A percentile compares a stretch with the other conserved stretches of the same genome.
Conservation (phyloP, 2,329 filamentous ascomycete genomes). For the Calonectria hongkongensis region DNA sequence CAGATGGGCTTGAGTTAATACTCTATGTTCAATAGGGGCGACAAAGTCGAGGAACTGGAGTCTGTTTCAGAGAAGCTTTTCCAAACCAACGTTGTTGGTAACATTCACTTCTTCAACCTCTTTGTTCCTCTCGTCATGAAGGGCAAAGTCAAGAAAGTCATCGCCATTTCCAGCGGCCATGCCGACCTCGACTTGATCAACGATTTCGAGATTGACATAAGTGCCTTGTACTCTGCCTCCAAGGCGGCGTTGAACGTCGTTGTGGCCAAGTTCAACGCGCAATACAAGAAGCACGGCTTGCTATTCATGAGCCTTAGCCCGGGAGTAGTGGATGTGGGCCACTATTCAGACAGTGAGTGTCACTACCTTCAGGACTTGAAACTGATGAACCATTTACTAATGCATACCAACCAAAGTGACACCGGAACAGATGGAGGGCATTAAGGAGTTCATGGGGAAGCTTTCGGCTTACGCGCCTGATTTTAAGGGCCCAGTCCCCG, state of each 20-base stretch:
- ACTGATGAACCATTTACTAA: too few relatives aligned
- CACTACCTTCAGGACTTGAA: too few relatives aligned
- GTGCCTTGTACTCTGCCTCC: conserved; percentile 66
- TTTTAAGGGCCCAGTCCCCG: conserved; percentile 58
- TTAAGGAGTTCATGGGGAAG: conserved; percentile 53
- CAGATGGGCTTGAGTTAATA: conserved; percentile 24
- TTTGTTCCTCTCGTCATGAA: conserved; percentile 72
- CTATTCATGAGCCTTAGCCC: conserved; percentile 71
- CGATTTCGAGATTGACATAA: conserved; percentile 58
- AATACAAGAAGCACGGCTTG: conserved; percentile 70
- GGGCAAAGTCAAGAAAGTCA: conserved; percentile 72
- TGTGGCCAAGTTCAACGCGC: conserved; percentile 71
- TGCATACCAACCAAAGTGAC: conserved; percentile 39
- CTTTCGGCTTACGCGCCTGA: conserved; percentile 63
- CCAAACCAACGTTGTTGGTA: conserved; percentile 70
- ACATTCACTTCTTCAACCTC: conserved; percentile 71
- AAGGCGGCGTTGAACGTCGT: conserved; percentile 72
- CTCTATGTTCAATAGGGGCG: not conserved
- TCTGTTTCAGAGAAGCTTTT: conserved; percentile 53
- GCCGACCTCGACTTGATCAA: conserved; percentile 67
- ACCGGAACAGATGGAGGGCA: conserved; percentile 51
- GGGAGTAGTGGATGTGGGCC: conserved; percentile 68
- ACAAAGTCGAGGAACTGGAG: conserved; percentile 34
- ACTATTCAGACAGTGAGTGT: conserved; percentile 4
- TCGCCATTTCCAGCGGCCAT: conserved; percentile 68